Base-by-base conservation (phyloP, 164 flowering plant species). In the Aristolochia fimbriata region DNA sequence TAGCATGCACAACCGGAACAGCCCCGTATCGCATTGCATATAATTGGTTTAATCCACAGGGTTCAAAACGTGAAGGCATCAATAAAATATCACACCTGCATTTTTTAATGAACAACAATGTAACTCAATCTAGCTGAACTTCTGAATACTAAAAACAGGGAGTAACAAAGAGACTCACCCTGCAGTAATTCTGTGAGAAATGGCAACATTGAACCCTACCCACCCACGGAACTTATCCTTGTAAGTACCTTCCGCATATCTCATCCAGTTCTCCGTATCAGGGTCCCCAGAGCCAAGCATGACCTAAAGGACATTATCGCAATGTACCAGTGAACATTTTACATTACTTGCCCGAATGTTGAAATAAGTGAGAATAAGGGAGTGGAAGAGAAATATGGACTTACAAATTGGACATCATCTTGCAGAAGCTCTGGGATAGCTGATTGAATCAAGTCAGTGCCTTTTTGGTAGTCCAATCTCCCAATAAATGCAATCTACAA, bases 31-130 rank as follows among this genome's bases (percentile, higher is more conserved):
- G 78, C 99, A 93, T 93, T 15, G 97, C 99, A 66, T 90, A 93
- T 69, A 93, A 68, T 67, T 93, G 99, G 72, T 93, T 93, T 52
- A 93, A 76, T 17, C 99, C 97, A 70, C 99, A 93, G 22, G 97
- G 99, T 74, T 93, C 99, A 61, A 93, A 93, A 80, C 88, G 81
- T 65, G 99, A 93, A 22, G 99, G 99, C 97, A 93, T 90, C 74
- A 86, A 74, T 30, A 93, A 70, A 62, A 93, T 86, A 76, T 93
- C 99, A 68, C 97, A 87, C 22, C 99, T 88, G 84, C 60, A 68
- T 54, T 71, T 66, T 67, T 30, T 56, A 54, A 62, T 51, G 22
- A 61, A 69, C 41, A 62, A 69, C 31, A 19, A 45, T 30, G 21
- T 6, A 14, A 19, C 20, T 51, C n/a, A 14, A 1, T n/a, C 52